Evolutionary conservation across 2,329 filamentous ascomycete genomes (phyloP).

Genomic region (Bertia moriformis): DNA sequence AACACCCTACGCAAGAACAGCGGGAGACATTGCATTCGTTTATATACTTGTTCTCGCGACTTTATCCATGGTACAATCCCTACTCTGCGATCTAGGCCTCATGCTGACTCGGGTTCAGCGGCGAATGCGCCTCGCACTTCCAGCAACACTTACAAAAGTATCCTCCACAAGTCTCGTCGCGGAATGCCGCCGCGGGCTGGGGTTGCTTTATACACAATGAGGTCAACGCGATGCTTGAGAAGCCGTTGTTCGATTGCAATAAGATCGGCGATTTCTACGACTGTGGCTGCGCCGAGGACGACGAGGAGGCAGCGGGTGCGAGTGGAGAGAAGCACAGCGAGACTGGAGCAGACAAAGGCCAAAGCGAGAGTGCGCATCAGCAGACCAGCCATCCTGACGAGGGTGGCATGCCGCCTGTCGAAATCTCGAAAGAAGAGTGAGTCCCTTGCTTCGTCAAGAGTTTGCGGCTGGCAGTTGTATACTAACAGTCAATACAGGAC

Average conservation of each 20-base stretch:
- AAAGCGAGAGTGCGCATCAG: conserved; percentile 4
- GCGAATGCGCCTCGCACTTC: conserved; percentile 53
- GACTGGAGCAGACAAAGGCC: conserved; percentile 35
- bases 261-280: conserved; percentile 55
- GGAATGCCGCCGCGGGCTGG: conserved; percentile 48
- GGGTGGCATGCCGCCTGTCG: not conserved
- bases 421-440: not conserved
- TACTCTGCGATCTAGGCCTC: conserved; percentile 6
- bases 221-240: conserved; percentile 46
- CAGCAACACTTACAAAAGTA: conserved; percentile 43
- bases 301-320: conserved; percentile 13
- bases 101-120: conserved; percentile 19
- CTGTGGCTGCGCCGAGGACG: conserved; percentile 47
- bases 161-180: conserved; percentile 47
- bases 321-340: not conserved
- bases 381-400: not conserved
- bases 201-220: conserved; percentile 54
- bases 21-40: conserved; percentile 41
- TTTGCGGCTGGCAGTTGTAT: not conserved
- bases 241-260: conserved; percentile 46
- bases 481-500: not conserved
- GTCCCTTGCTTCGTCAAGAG: not conserved
- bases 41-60: conserved; percentile 46
- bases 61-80: conserved; percentile 42
- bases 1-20: conserved; percentile 44